Evolutionary conservation across 768 basidiomycete species (phyloP).

Genomic region (Tricholoma hemisulphureum): DNA sequence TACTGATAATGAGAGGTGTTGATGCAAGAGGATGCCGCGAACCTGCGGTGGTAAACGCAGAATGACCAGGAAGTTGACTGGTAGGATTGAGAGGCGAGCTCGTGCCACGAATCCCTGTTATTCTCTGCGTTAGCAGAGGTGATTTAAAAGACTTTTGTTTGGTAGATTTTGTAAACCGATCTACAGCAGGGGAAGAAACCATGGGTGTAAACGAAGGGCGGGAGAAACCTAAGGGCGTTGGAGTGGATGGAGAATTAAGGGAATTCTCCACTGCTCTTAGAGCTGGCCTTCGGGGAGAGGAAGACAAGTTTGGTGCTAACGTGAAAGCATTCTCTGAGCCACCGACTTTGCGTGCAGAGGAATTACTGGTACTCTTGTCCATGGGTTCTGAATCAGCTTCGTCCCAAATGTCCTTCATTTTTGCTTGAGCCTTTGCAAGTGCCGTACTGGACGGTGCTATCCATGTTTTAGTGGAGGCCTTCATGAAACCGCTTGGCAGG

Average conservation of each 20-base stretch:
- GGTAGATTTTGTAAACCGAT: conserved; percentile 11
- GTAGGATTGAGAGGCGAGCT: conserved; percentile 33
- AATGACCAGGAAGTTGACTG: conserved; percentile 6
- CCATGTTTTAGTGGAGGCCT: conserved; percentile 35
- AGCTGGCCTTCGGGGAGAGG: conserved; percentile 31
- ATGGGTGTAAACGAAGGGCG: conserved; percentile 16
- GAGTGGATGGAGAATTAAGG: conserved; percentile 38
- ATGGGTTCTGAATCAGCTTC: conserved; percentile 28
- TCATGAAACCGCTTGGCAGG: conserved; percentile 26
- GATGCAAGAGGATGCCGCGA: conserved; percentile 38
- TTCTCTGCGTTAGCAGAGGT: conserved; percentile 35
- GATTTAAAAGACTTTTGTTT: conserved; percentile 46
- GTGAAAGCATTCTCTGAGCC: conserved; percentile 28
- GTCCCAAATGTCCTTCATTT: conserved; percentile 47
- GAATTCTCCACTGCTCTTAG: conserved; percentile 40
- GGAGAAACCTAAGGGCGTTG: conserved; percentile 34
- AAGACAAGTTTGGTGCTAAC: conserved; percentile 18
- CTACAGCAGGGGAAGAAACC: conserved; percentile 9
- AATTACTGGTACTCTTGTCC: background rate
- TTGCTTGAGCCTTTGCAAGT: conserved; percentile 53
- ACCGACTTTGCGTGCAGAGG: conserved; percentile 9
- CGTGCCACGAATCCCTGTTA: conserved; percentile 1
- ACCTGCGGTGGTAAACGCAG: conserved; percentile 20
- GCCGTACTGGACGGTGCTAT: conserved; percentile 54
- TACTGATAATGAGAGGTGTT: conserved; percentile 20